phyloP scores from a whole-genome alignment of 2,329 filamentous ascomycete genomes.

The Neofusicoccum sp. region DNA sequence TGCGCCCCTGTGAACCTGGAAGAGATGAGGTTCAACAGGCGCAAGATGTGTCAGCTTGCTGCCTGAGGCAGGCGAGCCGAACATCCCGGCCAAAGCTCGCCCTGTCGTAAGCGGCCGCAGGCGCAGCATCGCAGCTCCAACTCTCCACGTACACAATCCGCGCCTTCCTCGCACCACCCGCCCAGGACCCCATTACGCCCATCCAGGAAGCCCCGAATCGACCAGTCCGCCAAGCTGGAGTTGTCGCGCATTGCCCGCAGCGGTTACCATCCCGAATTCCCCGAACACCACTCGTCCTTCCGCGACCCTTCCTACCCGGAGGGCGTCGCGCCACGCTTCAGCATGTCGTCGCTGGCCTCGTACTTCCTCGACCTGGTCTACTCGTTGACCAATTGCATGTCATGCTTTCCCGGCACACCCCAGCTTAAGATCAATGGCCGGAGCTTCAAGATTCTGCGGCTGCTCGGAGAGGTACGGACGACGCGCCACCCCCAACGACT shows the following conservation, averaged over 20 bases:
- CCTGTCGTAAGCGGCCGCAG: constrained; percentile 4
- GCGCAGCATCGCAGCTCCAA: constrained; percentile 10
- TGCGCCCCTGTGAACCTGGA: background rate
- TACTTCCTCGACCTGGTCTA: constrained; percentile 86
- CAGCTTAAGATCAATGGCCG: constrained; percentile 93
- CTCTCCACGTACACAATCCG: constrained; percentile 2
- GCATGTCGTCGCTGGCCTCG: constrained; percentile 33
- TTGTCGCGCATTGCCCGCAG: constrained; percentile 17
- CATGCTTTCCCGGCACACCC: constrained; percentile 91
- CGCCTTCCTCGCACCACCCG: background rate
- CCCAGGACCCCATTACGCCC: background rate
- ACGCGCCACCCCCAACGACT: no score
- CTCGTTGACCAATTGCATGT: constrained; percentile 90
- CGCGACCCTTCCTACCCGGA: constrained; percentile 14
- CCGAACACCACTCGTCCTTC: constrained; percentile 5
- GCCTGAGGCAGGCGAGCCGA: background rate
- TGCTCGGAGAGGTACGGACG: constrained; percentile 79
- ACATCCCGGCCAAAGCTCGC: constrained; percentile 1
- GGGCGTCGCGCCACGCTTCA: constrained; percentile 10
- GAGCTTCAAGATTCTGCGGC: constrained; percentile 90
- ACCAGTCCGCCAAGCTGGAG: constrained; percentile 7
- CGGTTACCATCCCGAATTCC: constrained; percentile 19
- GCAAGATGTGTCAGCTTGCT: background rate
- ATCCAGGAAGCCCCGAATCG: background rate
- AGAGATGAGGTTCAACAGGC: background rate